These are phyloP conservation scores for Chloranthus sessilifolius DNA, from an alignment of 164 flowering plant genomes.

Conservation along the genomic window DNA sequence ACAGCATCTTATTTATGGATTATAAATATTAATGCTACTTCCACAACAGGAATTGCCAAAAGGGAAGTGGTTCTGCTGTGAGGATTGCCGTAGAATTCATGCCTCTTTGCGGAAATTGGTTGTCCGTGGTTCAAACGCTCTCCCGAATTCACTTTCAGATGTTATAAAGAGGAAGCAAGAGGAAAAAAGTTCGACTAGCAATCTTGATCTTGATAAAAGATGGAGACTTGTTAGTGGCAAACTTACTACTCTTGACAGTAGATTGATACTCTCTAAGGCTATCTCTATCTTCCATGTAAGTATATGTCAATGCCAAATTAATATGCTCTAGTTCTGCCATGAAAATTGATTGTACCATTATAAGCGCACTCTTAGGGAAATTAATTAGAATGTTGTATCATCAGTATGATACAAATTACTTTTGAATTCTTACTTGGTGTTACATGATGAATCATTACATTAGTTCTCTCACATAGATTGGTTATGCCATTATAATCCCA, in stretches of 20 bases:
- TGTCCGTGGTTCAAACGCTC: slow-evolving; percentile 39
- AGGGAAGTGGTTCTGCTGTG: slow-evolving; percentile 85
- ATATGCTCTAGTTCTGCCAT: no score
- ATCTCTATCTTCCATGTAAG: slow-evolving; percentile 75
- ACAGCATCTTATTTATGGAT: no score
- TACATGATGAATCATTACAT: no score
- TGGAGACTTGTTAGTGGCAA: slow-evolving; percentile 79
- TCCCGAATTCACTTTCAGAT: slow-evolving; percentile 38
- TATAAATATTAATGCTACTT: slow-evolving; percentile 1
- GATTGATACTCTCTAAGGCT: slow-evolving; percentile 50
- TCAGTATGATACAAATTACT: no score
- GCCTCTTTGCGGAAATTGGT: slow-evolving; percentile 45
- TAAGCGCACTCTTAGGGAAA: no score
- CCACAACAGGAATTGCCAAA: slow-evolving; percentile 71
- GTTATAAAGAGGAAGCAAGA: slow-evolving; percentile 42
- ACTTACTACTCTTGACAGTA: slow-evolving; percentile 35
- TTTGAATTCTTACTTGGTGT: no score
- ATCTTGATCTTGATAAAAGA: slow-evolving; percentile 38
- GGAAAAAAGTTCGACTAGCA: slow-evolving; percentile 13
- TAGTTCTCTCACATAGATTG: no score
- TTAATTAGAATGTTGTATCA: no score
- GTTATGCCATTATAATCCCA: no score
- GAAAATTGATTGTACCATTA: no score
- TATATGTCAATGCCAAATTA: slow-evolving; percentile 7
- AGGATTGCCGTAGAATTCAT: slow-evolving; percentile 50